Conservation (phyloP, 805 yeast species). For the Candida endomychidarum region DNA sequence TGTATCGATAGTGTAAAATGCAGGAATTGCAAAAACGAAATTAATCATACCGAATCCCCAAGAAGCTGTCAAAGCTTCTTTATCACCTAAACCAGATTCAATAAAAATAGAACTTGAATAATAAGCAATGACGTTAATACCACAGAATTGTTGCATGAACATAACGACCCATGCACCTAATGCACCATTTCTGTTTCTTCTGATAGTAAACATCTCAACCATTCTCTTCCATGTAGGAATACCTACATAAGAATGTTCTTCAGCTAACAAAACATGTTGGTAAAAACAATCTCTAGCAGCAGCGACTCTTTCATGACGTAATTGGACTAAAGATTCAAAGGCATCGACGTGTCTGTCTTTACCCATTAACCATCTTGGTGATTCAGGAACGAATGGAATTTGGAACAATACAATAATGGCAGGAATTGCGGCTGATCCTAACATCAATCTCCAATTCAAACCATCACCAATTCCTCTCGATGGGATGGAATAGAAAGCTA, state of each 20-base stretch:
- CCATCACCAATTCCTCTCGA: constrained; percentile 44
- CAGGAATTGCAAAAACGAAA: constrained; percentile 80
- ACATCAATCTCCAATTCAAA: constrained; percentile 62
- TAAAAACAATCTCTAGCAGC: constrained; percentile 69
- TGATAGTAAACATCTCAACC: constrained; percentile 60
- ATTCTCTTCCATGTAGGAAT: constrained; percentile 47
- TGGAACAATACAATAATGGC: constrained; percentile 52
- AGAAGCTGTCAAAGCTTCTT: constrained; percentile 70
- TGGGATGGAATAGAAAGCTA: constrained; percentile 58
- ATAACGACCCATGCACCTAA: constrained; percentile 78
- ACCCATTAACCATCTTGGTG: constrained; percentile 68
- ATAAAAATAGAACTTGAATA: constrained; percentile 76
- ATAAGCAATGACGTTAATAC: constrained; percentile 84
- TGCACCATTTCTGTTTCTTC: constrained; percentile 83
- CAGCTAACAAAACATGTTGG: constrained; percentile 57
- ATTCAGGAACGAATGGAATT: constrained; percentile 61
- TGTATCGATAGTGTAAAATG: constrained; percentile 73
- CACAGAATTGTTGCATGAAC: constrained; percentile 91
- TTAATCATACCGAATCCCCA: constrained; percentile 85
- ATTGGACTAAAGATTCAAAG: constrained; percentile 43
- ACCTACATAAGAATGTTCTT: constrained; percentile 55
- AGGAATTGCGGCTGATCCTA: constrained; percentile 58
- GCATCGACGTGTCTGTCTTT: constrained; percentile 52
- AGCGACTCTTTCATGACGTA: constrained; percentile 47
- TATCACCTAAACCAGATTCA: constrained; percentile 61